Evolutionary conservation across 495 filamentous ascomycete species (phyloP), one percentile per base, ranked within the genome.

Genomic region (Hyaloscypha variabilis): DNA sequence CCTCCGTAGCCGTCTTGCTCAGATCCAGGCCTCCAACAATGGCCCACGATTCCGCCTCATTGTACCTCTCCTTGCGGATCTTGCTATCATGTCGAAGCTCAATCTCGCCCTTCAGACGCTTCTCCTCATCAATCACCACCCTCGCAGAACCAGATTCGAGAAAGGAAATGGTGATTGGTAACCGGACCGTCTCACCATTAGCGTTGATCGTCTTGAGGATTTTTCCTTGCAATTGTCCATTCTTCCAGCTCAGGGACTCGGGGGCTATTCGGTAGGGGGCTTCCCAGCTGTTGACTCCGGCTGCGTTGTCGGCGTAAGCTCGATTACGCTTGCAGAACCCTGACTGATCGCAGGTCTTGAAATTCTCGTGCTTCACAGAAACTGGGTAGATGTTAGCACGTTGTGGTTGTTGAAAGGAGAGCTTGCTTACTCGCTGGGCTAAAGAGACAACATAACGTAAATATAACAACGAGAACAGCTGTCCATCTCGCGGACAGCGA

Each of bases 301-400:
- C 77, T 61, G 85, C 93, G 60, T 85, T 81, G 74, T 98, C 93
- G 65, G 96, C 96, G 72, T 89, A 91, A 29, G 87, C 90, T 73
- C 94, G 88, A 76, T 97, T 97, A 63, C 95, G 92, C 73, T 91
- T 92, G 77, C 96, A 98, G 82, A 98, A 99, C 62, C 95, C 95
- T 0, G 94, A 93, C 75, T 99, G 95, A 42, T 85, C 78, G 79
- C 95, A 99, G 65, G 88, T 97, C 73, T 98, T 99, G 83, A 97
- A 98, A 70, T 94, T 92, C 69, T 96, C 90, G 69, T 97, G 90
- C 78, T 99, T 98, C 23, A 99, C 96, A 71, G 84, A 78, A 61
- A 86, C 93, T 95, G 36, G 8, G 21, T 3, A 28, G 30, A 25
- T 46, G 14, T 39, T 52, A 55, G 52, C 11, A 58, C 10, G 30